Conservation (phyloP, 352 stramenopile species). For the Globisporangium acanthophoron region DNA sequence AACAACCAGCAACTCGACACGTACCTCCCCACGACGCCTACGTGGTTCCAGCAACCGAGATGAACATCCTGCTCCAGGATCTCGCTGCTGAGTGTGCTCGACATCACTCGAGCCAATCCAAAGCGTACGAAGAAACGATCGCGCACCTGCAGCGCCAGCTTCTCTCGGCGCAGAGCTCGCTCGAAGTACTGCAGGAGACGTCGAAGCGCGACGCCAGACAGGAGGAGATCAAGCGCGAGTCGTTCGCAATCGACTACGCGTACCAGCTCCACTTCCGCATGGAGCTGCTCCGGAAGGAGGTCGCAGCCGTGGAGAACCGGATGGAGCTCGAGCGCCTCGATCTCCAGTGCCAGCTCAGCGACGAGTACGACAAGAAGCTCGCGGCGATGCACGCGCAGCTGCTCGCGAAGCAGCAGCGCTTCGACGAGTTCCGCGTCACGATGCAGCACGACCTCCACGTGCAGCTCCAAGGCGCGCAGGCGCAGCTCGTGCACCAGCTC, state of each 20-base stretch:
- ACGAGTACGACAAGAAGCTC: conserved; percentile 57
- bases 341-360: conserved; percentile 36
- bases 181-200: not conserved
- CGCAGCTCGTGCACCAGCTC: conserved; percentile 48
- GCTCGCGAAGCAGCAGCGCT: conserved; percentile 50
- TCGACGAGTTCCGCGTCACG: conserved; percentile 49
- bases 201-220: conserved; percentile 11
- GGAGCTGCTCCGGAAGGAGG: conserved; percentile 25
- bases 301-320: conserved; percentile 19
- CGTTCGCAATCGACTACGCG: conserved; percentile 32
- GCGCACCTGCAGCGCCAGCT: conserved; percentile 3
- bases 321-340: conserved; percentile 33
- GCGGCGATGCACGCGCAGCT: conserved; percentile 44
- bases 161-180: not conserved
- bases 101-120: not conserved
- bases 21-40: conserved; percentile 4
- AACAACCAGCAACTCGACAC: not conserved
- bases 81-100: conserved; percentile 4
- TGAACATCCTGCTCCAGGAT: conserved; percentile 14
- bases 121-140: not conserved
- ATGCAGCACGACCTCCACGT: conserved; percentile 59
- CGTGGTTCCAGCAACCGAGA: conserved; percentile 15
- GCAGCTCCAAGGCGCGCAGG: conserved; percentile 50
- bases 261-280: conserved; percentile 42
- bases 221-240: conserved; percentile 33